phyloP scores from a whole-genome alignment of 2,329 filamentous ascomycete species.

The Hypoxylon rubiginosum region DNA sequence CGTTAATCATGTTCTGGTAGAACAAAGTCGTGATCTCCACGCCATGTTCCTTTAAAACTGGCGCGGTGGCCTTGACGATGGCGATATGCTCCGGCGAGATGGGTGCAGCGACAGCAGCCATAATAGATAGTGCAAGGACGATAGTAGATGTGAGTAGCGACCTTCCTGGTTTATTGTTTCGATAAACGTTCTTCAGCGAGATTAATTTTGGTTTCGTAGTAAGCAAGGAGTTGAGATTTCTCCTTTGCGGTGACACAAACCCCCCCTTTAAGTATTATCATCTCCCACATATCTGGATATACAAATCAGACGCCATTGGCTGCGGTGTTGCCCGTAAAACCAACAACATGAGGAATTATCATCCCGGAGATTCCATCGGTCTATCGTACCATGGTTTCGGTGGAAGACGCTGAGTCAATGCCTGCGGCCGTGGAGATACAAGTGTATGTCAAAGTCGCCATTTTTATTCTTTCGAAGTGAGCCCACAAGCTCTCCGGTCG shows the following conservation, averaged over 20 bases:
- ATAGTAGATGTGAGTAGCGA: background rate
- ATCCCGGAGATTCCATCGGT: conserved; percentile 19
- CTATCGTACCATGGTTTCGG: conserved; percentile 36
- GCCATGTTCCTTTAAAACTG: conserved; percentile 78
- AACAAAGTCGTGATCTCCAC: conserved; percentile 77
- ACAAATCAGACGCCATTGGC: conserved; percentile 26
- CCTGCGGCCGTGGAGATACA: conserved; percentile 17
- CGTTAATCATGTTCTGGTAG: conserved; percentile 76
- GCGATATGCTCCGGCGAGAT: conserved; percentile 74
- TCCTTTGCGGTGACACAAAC: background rate
- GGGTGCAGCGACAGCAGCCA: conserved; percentile 63
- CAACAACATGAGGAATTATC: conserved; percentile 3
- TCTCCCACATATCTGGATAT: conserved; percentile 4
- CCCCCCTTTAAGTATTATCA: conserved; percentile 29
- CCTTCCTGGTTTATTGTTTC: background rate
- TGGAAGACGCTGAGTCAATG: conserved; percentile 32
- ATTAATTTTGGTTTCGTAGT: conserved; percentile 2
- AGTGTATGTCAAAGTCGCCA: conserved; percentile 10
- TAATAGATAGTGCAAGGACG: conserved; percentile 36
- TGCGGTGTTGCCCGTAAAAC: background rate
- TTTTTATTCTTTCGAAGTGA: conserved; percentile 24
- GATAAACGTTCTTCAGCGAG: background rate
- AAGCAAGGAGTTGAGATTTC: conserved; percentile 8
- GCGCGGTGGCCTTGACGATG: conserved; percentile 83
- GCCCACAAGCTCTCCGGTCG: conserved; percentile 33